Conservation (phyloP, 176 grass and related monocot species). For the Olyra latifolia region DNA sequence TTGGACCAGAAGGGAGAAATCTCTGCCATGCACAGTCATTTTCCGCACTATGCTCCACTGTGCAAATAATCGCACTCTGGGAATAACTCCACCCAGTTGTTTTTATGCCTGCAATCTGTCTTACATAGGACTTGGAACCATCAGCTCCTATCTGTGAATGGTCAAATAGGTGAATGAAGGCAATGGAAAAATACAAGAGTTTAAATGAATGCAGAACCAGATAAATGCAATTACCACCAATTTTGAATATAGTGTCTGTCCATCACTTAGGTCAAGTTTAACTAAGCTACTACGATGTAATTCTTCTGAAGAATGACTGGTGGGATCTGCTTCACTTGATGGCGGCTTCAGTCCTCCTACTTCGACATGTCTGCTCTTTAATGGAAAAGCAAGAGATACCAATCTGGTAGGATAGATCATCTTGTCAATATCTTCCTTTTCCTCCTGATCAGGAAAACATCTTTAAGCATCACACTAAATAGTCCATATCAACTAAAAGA, state of each 20-base stretch:
- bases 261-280: slow-evolving; percentile 79
- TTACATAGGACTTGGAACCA: slow-evolving; percentile 83
- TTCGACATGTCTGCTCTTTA: slow-evolving; percentile 32
- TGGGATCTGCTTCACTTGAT: slow-evolving; percentile 29
- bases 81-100: slow-evolving; percentile 86
- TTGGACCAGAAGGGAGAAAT: slow-evolving; percentile 90
- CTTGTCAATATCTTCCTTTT: slow-evolving; percentile 55
- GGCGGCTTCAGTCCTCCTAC: slow-evolving; percentile 17
- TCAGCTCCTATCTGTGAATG: slow-evolving; percentile 82
- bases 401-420: slow-evolving; percentile 73
- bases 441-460: slow-evolving; percentile 38
- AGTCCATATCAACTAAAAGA: not conserved
- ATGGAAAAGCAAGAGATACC: slow-evolving; percentile 56
- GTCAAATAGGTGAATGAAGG: slow-evolving; percentile 15
- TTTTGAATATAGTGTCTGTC: slow-evolving; percentile 70
- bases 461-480: slow-evolving; percentile 15
- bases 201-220: slow-evolving; percentile 7
- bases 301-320: slow-evolving; percentile 28
- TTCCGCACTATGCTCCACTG: slow-evolving; percentile 66
- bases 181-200: not conserved
- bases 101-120: slow-evolving; percentile 73
- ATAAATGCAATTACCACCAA: slow-evolving; percentile 75
- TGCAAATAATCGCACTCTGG: slow-evolving; percentile 86
- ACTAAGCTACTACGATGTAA: slow-evolving; percentile 52
- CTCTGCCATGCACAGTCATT: slow-evolving; percentile 90